Percentiles rank a stretch among this genome's conserved stretches.
phyloP scores from a whole-genome alignment of 73 alveolate genomes.

The Blepharisma japonicum region DNA sequence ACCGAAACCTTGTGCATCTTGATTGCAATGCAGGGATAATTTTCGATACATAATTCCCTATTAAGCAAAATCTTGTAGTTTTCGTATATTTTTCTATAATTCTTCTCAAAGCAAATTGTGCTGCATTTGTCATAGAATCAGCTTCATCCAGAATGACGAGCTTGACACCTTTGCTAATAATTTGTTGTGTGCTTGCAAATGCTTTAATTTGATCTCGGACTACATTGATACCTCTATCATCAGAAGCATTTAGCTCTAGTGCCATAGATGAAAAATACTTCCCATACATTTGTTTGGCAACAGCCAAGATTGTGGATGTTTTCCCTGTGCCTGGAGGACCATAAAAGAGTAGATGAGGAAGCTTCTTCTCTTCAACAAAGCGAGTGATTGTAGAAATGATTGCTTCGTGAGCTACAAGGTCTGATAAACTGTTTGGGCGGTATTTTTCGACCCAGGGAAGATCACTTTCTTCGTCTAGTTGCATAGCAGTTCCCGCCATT shows the following conservation, averaged over 20 bases:
- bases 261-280: conserved; percentile 67
- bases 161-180: conserved; percentile 69
- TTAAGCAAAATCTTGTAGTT: conserved; percentile 91
- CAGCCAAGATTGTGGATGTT: conserved; percentile 80
- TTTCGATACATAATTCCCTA: conserved; percentile 93
- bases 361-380: conserved; percentile 63
- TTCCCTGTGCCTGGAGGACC: conserved; percentile 98
- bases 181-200: conserved; percentile 73
- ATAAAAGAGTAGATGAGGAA: conserved; percentile 89
- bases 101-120: conserved; percentile 94
- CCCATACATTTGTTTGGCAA: conserved; percentile 83
- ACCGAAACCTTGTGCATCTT: conserved; percentile 94
- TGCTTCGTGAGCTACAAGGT: conserved; percentile 86
- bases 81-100: conserved; percentile 93
- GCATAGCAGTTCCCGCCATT: conserved; percentile 31
- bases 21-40: conserved; percentile 94
- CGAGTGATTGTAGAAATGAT: conserved; percentile 74
- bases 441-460: conserved; percentile 87
- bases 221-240: conserved; percentile 94
- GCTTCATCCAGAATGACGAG: conserved; percentile 95
- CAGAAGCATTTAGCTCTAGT: conserved; percentile 93
- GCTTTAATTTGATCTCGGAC: conserved; percentile 89
- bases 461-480: conserved; percentile 34
- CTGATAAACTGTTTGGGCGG: conserved; percentile 62
- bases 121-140: conserved; percentile 94